Conservation (phyloP, 1,284 basidiomycete species). For the Golubevia pallescens region DNA sequence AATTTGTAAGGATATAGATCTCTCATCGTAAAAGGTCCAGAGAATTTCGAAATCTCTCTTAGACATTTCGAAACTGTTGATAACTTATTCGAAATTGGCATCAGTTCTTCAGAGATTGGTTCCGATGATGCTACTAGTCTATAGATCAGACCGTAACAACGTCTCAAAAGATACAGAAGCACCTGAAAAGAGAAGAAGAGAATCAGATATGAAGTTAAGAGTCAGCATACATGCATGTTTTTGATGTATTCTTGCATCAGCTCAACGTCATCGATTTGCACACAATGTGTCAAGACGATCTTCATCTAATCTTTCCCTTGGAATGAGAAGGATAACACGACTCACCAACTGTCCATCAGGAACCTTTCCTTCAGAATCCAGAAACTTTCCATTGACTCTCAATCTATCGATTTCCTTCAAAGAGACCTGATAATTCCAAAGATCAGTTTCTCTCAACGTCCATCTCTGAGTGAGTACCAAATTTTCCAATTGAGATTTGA, state of each 20-base stretch:
- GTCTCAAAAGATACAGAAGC: slow-evolving; percentile 54
- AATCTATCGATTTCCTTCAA: slow-evolving; percentile 63
- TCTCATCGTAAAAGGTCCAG: slow-evolving; percentile 59
- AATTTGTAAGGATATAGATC: slow-evolving; percentile 62
- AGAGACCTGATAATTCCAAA: slow-evolving; percentile 63
- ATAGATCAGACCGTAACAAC: slow-evolving; percentile 63
- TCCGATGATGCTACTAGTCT: slow-evolving; percentile 59
- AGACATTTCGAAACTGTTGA: slow-evolving; percentile 62
- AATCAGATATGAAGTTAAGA: neutral
- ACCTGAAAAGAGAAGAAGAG: slow-evolving; percentile 6
- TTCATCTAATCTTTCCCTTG: too few relatives aligned
- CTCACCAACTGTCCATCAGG: slow-evolving; percentile 58
- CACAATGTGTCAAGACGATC: slow-evolving; percentile 1
- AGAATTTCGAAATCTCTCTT: slow-evolving; percentile 61
- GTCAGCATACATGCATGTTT: neutral
- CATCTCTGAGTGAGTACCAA: slow-evolving; percentile 60
- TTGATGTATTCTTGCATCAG: neutral
- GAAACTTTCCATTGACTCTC: slow-evolving; percentile 61
- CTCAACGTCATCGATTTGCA: neutral
- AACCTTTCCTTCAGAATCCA: slow-evolving; percentile 60
- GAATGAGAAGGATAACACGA: neutral
- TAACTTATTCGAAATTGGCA: slow-evolving; percentile 62
- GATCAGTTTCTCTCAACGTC: slow-evolving; percentile 60
- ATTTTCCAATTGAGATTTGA: slow-evolving; percentile 61
- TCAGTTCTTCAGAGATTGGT: slow-evolving; percentile 61